phyloP scores from a whole-genome alignment of 2,329 filamentous ascomycete genomes.

The Trichoderma atroviride region DNA sequence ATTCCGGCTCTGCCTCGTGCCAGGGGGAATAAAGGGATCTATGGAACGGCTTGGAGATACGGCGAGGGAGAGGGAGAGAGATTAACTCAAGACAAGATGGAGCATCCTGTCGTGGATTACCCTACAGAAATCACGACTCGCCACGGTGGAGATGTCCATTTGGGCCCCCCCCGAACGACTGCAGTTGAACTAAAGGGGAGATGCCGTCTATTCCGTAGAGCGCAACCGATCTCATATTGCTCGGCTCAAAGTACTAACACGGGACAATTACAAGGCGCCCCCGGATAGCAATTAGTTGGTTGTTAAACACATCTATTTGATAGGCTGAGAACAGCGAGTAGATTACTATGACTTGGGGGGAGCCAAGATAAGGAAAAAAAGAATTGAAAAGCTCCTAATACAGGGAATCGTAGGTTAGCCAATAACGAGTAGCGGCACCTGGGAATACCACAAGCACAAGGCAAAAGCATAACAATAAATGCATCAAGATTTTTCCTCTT shows the following conservation, averaged over 20 bases:
- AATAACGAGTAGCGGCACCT: neutral
- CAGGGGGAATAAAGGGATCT: neutral
- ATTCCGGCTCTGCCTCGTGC: neutral
- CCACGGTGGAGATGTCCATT: neutral
- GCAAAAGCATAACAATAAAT: neutral
- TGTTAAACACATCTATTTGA: neutral
- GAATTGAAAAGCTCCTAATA: neutral
- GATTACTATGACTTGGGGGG: neutral
- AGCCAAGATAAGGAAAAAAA: neutral
- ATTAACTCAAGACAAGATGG: neutral
- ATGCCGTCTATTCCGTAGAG: neutral
- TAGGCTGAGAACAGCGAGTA: neutral
- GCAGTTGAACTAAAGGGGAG: neutral
- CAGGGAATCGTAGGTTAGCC: slow-evolving; percentile 1
- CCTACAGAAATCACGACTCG: neutral
- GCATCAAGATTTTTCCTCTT: slow-evolving; percentile 45
- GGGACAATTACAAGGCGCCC: neutral
- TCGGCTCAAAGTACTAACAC: neutral
- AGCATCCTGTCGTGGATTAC: neutral
- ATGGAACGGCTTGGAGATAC: neutral
- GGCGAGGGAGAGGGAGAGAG: neutral
- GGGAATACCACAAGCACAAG: neutral
- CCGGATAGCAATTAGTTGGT: neutral
- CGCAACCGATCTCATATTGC: neutral
- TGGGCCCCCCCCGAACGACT: neutral